Conservation (phyloP, 2,329 filamentous ascomycete genomes). For the Tolypocladium paradoxum region DNA sequence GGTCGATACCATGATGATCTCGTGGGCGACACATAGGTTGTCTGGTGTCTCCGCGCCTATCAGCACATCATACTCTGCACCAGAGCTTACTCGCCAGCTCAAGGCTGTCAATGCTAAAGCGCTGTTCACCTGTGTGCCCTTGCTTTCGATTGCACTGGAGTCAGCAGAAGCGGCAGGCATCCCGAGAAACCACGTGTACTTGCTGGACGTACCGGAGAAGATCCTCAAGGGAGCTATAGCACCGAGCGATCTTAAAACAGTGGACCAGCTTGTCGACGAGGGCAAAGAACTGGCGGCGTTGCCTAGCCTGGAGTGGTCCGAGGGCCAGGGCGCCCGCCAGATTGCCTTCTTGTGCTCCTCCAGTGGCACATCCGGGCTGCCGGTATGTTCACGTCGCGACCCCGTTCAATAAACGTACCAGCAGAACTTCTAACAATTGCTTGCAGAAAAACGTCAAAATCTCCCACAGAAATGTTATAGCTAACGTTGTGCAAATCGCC, state of each 20-base stretch:
- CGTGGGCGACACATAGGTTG: constrained; percentile 52
- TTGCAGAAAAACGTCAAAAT: constrained; percentile 67
- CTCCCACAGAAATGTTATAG: constrained; percentile 63
- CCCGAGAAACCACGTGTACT: constrained; percentile 49
- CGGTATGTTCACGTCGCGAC: constrained; percentile 26
- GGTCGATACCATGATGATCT: constrained; percentile 46
- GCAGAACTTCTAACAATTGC: neutral
- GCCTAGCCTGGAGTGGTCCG: constrained; percentile 41
- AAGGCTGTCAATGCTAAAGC: constrained; percentile 52
- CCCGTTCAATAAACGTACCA: fast-evolving
- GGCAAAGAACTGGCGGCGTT: constrained; percentile 33
- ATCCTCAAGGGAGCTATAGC: constrained; percentile 48
- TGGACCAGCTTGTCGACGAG: constrained; percentile 50
- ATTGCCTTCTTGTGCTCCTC: constrained; percentile 65
- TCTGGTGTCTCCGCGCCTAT: constrained; percentile 58
- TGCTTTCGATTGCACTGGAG: constrained; percentile 50
- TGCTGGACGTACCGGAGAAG: constrained; percentile 49
- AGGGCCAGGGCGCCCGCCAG: constrained; percentile 49
- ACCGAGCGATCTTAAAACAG: constrained; percentile 54
- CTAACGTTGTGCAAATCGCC: constrained; percentile 55
- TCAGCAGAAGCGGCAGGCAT: constrained; percentile 52
- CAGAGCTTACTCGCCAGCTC: constrained; percentile 58
- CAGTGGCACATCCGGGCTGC: constrained; percentile 61
- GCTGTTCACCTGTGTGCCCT: constrained; percentile 57
- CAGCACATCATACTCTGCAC: constrained; percentile 57